Evolutionary conservation across 2,329 filamentous ascomycete species (phyloP).

Genomic region (Ophiostoma ulmi): DNA sequence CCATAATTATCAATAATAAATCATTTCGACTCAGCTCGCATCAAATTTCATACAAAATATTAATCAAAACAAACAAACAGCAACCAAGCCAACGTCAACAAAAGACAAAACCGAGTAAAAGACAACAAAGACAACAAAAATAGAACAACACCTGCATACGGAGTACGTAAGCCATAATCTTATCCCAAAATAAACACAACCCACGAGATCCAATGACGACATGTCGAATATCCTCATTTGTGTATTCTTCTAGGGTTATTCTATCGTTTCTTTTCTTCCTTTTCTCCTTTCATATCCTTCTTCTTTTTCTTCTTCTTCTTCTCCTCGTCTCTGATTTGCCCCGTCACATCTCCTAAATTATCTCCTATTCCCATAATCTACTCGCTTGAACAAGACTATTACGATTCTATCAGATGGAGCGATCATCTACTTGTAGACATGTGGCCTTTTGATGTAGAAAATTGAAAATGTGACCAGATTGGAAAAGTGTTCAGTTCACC

Average conservation of each 20-base stretch:
- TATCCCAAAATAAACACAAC: constrained; percentile 7
- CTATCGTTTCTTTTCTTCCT: too few relatives aligned
- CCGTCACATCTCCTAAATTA: not conserved
- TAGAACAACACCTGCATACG: not conserved
- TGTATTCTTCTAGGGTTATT: not conserved
- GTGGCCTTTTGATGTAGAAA: constrained; percentile 1
- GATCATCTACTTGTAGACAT: not conserved
- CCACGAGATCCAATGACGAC: constrained; percentile 4
- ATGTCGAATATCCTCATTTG: not conserved
- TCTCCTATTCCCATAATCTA: not conserved
- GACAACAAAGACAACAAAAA: not conserved
- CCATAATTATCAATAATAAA: too few relatives aligned
- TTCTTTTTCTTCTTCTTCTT: not conserved
- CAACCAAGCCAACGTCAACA: not conserved
- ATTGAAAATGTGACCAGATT: not conserved
- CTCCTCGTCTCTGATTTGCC: not conserved
- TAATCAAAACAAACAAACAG: not conserved
- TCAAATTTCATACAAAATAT: not conserved
- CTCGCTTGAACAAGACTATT: not conserved
- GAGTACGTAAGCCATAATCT: not conserved
- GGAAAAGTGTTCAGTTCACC: too few relatives aligned
- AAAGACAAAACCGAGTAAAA: not conserved
- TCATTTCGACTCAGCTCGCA: too few relatives aligned
- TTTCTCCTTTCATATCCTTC: not conserved
- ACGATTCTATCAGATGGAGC: not conserved